A percentile compares a stretch with the other conserved stretches of the same genome.
Conservation (phyloP, 345 rosid genomes). For the Salix arbutifolia region DNA sequence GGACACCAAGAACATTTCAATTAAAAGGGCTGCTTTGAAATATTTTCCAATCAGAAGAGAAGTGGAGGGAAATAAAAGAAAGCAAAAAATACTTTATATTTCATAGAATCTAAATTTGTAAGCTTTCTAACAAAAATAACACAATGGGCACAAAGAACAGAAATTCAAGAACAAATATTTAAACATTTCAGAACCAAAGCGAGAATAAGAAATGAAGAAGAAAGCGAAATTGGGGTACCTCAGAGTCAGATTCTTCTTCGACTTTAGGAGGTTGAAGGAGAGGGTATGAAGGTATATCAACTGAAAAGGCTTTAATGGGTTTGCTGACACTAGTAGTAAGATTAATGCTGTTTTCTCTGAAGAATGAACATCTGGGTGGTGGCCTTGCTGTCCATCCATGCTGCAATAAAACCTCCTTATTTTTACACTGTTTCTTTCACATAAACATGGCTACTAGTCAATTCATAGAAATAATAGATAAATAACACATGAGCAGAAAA, state of each 20-base stretch:
- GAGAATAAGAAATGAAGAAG: background rate
- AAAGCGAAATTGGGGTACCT: slow-evolving; percentile 15
- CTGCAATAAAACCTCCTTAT: slow-evolving; percentile 16
- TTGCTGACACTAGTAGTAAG: background rate
- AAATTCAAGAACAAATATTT: background rate
- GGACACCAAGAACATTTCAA: background rate
- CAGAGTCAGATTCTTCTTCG: slow-evolving; percentile 48
- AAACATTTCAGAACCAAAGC: background rate
- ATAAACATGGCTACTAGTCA: background rate
- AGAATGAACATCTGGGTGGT: slow-evolving; percentile 34
- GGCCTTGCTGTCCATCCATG: slow-evolving; percentile 28
- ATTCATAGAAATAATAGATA: background rate
- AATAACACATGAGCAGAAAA: background rate
- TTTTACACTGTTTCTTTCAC: slow-evolving; percentile 7
- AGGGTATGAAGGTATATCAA: slow-evolving; percentile 62
- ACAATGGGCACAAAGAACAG: background rate
- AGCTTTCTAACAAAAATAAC: background rate
- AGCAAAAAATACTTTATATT: background rate
- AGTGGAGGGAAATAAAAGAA: background rate
- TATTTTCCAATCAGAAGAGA: too few relatives aligned
- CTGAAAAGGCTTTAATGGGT: slow-evolving; percentile 48
- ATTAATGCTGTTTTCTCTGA: slow-evolving; percentile 16
- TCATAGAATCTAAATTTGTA: background rate
- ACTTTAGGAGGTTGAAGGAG: slow-evolving; percentile 51
- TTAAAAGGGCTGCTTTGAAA: too few relatives aligned